These are phyloP conservation scores for Ascochyta lentis DNA, from an alignment of 2,329 filamentous ascomycete genomes.

Conservation along the genomic window DNA sequence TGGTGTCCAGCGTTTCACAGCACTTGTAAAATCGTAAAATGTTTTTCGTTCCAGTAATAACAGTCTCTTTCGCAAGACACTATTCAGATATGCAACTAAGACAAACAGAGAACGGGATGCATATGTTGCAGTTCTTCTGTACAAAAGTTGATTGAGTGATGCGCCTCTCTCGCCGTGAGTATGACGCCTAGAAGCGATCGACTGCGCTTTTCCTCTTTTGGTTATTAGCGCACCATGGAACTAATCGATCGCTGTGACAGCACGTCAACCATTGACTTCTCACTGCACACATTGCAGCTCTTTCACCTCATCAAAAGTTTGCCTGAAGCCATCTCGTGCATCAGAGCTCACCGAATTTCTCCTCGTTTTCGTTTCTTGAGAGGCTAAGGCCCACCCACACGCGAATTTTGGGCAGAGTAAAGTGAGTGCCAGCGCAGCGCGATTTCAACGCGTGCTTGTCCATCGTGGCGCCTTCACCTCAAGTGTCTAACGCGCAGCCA, in stretches of 20 bases:
- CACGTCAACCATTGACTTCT: slow-evolving; percentile 13
- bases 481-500: slow-evolving; percentile 22
- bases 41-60: no score
- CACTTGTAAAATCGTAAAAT: no score
- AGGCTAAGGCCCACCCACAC: slow-evolving; percentile 19
- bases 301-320: slow-evolving; percentile 6
- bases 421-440: slow-evolving; percentile 25
- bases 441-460: slow-evolving; percentile 8
- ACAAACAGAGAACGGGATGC: no score
- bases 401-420: slow-evolving; percentile 41
- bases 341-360: slow-evolving; percentile 9
- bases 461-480: slow-evolving; percentile 16
- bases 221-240: slow-evolving; percentile 6
- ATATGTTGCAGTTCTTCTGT: no score
- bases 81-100: no score
- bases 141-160: no score
- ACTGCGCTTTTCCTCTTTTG: slow-evolving; percentile 4
- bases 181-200: slow-evolving; percentile 10
- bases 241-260: slow-evolving; percentile 6
- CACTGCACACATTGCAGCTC: slow-evolving; percentile 17
- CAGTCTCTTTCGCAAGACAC: no score
- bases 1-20: no score
- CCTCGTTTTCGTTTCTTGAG: slow-evolving; percentile 4
- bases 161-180: neutral
- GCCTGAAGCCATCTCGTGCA: slow-evolving; percentile 19